Conservation (phyloP, 345 rosid species). For the Erodium maritimum region DNA sequence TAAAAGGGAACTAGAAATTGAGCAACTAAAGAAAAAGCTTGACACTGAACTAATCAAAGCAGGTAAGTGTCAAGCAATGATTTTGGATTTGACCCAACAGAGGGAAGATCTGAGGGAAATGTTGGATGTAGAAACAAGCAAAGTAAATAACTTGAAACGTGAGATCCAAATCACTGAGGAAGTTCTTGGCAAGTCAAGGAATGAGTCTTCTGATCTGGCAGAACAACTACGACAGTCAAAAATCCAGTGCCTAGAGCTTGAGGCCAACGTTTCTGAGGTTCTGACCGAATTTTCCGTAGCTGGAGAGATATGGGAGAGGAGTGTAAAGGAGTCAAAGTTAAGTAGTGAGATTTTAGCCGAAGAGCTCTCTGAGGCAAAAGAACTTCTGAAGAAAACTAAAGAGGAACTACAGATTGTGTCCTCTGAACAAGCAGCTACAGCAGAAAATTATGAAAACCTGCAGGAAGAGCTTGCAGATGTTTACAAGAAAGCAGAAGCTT, state of each 20-base stretch:
- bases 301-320: conserved; percentile 24
- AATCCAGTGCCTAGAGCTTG: conserved; percentile 36
- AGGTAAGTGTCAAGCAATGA: conserved; percentile 20
- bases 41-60: conserved; percentile 27
- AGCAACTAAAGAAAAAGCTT: conserved; percentile 38
- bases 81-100: conserved; percentile 43
- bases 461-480: conserved; percentile 51
- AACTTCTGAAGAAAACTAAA: conserved; percentile 35
- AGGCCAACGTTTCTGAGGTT: conserved; percentile 44
- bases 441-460: conserved; percentile 38
- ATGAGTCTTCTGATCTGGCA: conserved; percentile 43
- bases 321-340: conserved; percentile 36
- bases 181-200: conserved; percentile 35
- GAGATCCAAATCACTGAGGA: conserved; percentile 42
- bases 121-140: conserved; percentile 37
- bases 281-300: conserved; percentile 42
- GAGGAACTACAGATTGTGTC: conserved; percentile 37
- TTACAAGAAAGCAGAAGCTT: conserved; percentile 44
- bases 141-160: conserved; percentile 33
- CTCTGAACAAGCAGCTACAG: conserved; percentile 31
- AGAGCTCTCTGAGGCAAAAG: conserved; percentile 42
- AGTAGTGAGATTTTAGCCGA: conserved; percentile 28
- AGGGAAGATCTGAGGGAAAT: conserved; percentile 38
- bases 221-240: conserved; percentile 40
- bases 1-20: conserved; percentile 40